Evolutionary conservation across 257 asterid species (phyloP), one percentile per base, ranked within the genome.

Genomic region (Solanum gracilifrons): DNA sequence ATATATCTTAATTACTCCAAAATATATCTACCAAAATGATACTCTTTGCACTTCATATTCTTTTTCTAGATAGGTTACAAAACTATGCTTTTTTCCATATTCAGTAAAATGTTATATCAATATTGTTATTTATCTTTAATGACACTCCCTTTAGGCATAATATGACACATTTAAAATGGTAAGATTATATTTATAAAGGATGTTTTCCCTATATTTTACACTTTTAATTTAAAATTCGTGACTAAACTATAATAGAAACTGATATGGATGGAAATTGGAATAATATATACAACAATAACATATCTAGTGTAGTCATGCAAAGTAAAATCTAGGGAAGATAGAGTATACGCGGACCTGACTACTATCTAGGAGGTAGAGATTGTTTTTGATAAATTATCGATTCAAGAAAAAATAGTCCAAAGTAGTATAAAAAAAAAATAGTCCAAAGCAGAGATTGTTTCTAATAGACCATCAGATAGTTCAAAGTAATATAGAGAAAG

Each of bases 341-440:
- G 25, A 58, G 11, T 55, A 7, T 18, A 55, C 1, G 0, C 27
- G 0, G 1, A 58, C 68, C 2, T 58, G 11, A 58, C n/a, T 8
- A 58, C 25, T 58, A 58, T 21, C 27, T 21, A 8, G 21, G 0
- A 58, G 68, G 27, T 58, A 58, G 68, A 58, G 2, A 6, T 1
- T 21, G 11, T 7, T 58, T 21, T 0, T 7, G 2, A 58, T 58
- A 58, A 7, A 58, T 13, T 1, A 8, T 1, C 1, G 0, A 3
- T 9, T 58, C 66, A 58, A 58, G 6, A 3, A 58, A 58, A 51
- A 58, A 7, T 20, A 58, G 5, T 8, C 5, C 25, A 51, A 51
- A 51, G 25, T 8, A 21, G 2, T 58, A 7, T 55, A 0, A 0
- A 21, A 58, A 1, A 4, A 21, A 20, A 46, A 46, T 4, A 46